Evolutionary conservation across 192 early-diverging fungal species (phyloP), one percentile per base, ranked within the genome.

Genomic region (Coemansia aciculifera): DNA sequence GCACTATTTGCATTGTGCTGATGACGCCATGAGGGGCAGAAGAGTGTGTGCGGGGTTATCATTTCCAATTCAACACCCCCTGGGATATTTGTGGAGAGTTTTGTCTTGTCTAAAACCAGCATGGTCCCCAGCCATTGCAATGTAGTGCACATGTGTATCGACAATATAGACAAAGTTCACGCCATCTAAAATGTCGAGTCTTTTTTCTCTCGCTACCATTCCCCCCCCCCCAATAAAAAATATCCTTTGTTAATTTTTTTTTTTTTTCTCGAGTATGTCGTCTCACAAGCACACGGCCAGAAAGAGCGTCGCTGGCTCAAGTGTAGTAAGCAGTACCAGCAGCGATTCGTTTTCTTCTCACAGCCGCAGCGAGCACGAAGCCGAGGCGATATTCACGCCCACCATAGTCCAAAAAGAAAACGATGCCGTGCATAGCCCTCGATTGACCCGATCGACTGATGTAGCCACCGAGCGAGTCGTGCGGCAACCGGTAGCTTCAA

Each of bases 71-170:
- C 46, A 23, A 17, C 39, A 5, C 39, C 39, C 39, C 3, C 32
- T 43, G 13, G 5, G 2, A 43, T 43, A n/a, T n/a, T 43, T 43
- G 42, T n/a, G 42, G 42, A 43, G 42, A 27, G 24, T 27, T 27
- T 43, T 17, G 42, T 2, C 42, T 42, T 42, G 39, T 34, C 39
- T 43, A 21, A 48, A 48, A 48, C 46, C 46, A 48, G 24, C 51
- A 29, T 52, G 51, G 51, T 11, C 1, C 24, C 24, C 1, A 11
- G 24, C 1, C 24, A 29, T n/a, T 29, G 8, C 51, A 52, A 52
- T 52, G 24, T 52, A 52, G 51, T 13, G 51, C n/a, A 52, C 51
- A 52, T 52, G 51, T 52, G 51, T n/a, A 27, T 24, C 23, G n/a
- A 52, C 46, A 23, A 19, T 23, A 24, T 23, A 52, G 51, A 13